phyloP scores from a whole-genome alignment of 202 grass and related monocot genomes.

The Digitaria exilis region DNA sequence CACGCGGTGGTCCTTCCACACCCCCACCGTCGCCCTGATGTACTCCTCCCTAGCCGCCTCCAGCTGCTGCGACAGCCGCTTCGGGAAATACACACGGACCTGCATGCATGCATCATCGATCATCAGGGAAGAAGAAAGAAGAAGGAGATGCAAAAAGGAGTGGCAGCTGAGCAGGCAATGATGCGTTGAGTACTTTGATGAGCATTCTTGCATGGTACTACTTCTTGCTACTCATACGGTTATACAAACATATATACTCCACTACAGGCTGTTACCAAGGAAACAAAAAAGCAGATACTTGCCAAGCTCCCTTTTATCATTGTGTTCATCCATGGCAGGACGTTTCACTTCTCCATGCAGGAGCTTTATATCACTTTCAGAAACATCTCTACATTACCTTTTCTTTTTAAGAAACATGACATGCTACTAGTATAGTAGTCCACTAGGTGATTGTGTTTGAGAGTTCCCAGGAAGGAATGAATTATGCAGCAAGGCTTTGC shows the following conservation, averaged over 20 bases:
- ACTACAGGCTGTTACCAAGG: neutral
- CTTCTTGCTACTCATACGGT: neutral
- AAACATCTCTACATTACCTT: constrained; percentile 33
- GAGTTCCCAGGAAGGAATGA: constrained; percentile 31
- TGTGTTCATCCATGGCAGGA: constrained; percentile 30
- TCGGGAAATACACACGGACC: constrained; percentile 67
- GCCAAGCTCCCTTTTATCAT: constrained; percentile 50
- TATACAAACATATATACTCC: constrained; percentile 3
- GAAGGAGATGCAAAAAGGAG: neutral
- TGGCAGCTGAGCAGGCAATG: neutral
- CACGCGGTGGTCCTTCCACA: constrained; percentile 74
- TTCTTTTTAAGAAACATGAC: neutral
- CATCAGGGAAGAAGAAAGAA: neutral
- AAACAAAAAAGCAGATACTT: constrained; percentile 19
- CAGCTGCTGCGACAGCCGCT: constrained; percentile 67
- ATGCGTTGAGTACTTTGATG: constrained; percentile 32
- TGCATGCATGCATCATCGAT: neutral
- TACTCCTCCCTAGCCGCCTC: constrained; percentile 79
- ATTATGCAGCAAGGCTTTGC: neutral
- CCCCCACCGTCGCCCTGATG: constrained; percentile 63
- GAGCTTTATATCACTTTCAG: constrained; percentile 46
- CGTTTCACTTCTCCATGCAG: neutral
- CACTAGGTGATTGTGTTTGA: constrained; percentile 2
- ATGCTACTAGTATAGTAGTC: neutral
- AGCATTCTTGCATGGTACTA: constrained; percentile 32